phyloP scores from a whole-genome alignment of 805 yeast genomes.

The Komagataella ulmi region DNA sequence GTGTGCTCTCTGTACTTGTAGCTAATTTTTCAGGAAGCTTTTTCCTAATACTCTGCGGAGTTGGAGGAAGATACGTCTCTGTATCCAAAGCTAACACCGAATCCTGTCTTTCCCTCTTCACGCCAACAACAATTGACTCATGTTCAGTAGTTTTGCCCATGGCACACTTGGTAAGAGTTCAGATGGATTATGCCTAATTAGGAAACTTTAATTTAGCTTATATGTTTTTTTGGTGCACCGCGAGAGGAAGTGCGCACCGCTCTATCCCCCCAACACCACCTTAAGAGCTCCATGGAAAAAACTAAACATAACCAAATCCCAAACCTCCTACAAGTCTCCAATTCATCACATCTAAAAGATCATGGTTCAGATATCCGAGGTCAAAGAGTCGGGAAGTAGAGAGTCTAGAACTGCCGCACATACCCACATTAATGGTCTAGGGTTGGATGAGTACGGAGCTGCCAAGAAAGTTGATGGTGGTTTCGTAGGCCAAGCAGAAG shows the following conservation, averaged over 20 bases:
- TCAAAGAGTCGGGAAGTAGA: slow-evolving; percentile 14
- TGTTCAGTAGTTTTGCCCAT: background rate
- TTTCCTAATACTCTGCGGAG: background rate
- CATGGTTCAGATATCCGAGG: slow-evolving; percentile 8
- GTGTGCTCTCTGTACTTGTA: background rate
- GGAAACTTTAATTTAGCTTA: background rate
- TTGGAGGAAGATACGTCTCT: background rate
- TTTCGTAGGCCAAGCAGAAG: slow-evolving; percentile 63
- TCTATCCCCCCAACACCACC: background rate
- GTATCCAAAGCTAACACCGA: background rate
- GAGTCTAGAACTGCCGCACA: slow-evolving; percentile 85
- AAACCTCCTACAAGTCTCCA: background rate
- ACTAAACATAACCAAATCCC: background rate
- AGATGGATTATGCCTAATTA: background rate
- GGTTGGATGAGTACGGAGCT: slow-evolving; percentile 78
- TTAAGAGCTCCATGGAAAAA: background rate
- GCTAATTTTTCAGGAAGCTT: background rate
- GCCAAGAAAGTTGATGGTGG: slow-evolving; percentile 87
- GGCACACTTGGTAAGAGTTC: background rate
- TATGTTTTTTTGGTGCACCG: background rate
- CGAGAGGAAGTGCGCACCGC: background rate
- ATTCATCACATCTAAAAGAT: background rate
- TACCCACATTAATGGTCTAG: slow-evolving; percentile 91
- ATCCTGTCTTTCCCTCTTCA: background rate
- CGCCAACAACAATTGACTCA: background rate